Evolutionary conservation across 2,329 filamentous ascomycete genomes (phyloP).

Genomic region (Epichloe typhina): DNA sequence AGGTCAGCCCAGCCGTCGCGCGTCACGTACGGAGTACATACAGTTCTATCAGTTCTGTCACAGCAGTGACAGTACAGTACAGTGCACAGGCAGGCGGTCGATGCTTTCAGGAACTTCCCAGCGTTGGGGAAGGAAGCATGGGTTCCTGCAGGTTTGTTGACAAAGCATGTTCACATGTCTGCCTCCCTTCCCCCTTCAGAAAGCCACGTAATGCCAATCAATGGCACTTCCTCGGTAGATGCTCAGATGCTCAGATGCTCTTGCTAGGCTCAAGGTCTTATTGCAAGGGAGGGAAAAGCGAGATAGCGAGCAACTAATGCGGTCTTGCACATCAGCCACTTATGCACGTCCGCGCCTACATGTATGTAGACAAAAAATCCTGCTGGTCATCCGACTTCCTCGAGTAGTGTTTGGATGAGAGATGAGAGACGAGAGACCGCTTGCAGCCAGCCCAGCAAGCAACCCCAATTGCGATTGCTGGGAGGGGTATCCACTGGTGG

Average conservation of each 20-base stretch:
- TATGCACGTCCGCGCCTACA: neutral
- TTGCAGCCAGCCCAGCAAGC: slow-evolving; percentile 6
- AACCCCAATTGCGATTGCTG: neutral
- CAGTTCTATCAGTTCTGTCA: neutral
- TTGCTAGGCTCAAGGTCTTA: neutral
- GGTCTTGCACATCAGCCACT: too few relatives aligned
- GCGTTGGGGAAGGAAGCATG: too few relatives aligned
- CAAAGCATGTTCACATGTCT: too few relatives aligned
- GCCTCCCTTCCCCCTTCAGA: neutral
- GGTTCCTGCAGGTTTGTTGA: too few relatives aligned
- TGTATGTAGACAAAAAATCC: neutral
- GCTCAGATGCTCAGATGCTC: neutral
- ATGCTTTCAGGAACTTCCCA: too few relatives aligned
- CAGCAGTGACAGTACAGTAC: too few relatives aligned
- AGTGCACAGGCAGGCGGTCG: too few relatives aligned
- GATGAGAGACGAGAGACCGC: neutral
- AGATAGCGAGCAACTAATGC: neutral
- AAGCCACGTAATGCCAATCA: neutral
- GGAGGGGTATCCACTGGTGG: neutral
- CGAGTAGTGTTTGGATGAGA: slow-evolving; percentile 1
- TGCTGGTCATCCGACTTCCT: slow-evolving; percentile 7
- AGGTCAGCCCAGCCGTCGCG: slow-evolving; percentile 4
- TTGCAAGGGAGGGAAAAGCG: neutral
- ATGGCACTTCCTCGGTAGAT: neutral
- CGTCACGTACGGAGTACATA: neutral